phyloP scores from a whole-genome alignment of 768 basidiomycete species.

The Suillus placidus region DNA sequence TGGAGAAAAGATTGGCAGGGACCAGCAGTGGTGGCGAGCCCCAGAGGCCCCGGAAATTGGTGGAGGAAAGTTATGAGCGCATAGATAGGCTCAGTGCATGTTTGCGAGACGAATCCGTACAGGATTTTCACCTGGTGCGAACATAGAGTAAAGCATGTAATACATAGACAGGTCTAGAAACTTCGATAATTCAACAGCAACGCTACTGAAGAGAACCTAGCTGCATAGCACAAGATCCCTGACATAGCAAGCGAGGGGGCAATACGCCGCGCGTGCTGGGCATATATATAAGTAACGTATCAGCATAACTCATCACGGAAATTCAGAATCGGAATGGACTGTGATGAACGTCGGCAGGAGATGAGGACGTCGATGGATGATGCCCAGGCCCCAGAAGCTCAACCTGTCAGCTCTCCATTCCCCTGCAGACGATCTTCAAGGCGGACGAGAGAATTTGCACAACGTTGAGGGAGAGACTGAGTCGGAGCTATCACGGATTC shows the following conservation, averaged over 20 bases:
- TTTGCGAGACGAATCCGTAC: background rate
- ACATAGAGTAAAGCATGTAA: background rate
- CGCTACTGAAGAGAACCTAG: background rate
- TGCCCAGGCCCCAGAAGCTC: background rate
- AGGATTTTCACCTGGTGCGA: background rate
- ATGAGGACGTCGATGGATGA: background rate
- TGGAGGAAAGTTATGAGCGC: background rate
- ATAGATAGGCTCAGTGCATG: background rate
- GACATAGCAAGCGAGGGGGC: background rate
- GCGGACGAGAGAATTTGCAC: too few relatives aligned
- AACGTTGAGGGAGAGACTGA: too few relatives aligned
- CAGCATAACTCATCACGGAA: background rate
- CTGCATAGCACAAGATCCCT: background rate
- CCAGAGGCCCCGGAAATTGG: constrained; percentile 13
- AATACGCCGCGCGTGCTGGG: background rate
- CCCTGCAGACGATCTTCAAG: too few relatives aligned
- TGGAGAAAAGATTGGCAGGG: constrained; percentile 19
- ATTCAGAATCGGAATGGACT: background rate
- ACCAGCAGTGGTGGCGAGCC: constrained; percentile 2
- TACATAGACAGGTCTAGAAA: background rate
- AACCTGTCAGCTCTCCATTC: background rate
- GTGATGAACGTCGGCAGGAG: background rate
- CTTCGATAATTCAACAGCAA: background rate
- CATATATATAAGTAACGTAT: background rate
- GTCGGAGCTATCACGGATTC: too few relatives aligned